These are phyloP conservation scores for Syncephalis plumigaleata DNA, from an alignment of 371 early-diverging fungal species.

Conservation along the genomic window DNA sequence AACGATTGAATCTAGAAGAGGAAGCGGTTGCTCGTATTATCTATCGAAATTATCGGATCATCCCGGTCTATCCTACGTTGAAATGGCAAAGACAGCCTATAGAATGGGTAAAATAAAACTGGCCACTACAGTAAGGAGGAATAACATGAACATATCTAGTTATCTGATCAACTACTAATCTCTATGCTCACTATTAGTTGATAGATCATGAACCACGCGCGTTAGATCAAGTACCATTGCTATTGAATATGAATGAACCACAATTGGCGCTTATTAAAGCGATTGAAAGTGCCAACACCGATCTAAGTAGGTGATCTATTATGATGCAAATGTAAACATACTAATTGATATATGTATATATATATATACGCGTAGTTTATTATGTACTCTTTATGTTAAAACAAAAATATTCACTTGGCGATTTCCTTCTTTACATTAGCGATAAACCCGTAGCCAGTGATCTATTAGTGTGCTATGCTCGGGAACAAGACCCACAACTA, in stretches of 20 bases:
- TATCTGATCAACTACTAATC: too few relatives aligned
- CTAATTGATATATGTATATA: not conserved
- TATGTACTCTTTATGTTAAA: conserved; percentile 76
- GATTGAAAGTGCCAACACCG: conserved; percentile 86
- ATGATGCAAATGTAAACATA: not conserved
- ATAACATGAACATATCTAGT: conserved; percentile 12
- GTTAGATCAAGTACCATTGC: conserved; percentile 81
- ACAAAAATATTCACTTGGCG: conserved; percentile 60
- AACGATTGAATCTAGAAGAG: conserved; percentile 67
- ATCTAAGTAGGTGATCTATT: conserved; percentile 42
- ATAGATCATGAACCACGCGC: conserved; percentile 89
- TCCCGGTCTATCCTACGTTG: conserved; percentile 66
- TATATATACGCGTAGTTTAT: conserved; percentile 38
- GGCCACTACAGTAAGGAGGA: conserved; percentile 49
- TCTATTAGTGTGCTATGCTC: conserved; percentile 67
- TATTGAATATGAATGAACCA: conserved; percentile 85
- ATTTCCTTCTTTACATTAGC: conserved; percentile 76
- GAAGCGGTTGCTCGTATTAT: conserved; percentile 63
- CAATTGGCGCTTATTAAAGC: conserved; percentile 75
- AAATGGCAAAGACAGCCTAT: conserved; percentile 86
- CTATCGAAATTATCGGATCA: conserved; percentile 46
- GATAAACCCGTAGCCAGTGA: conserved; percentile 65
- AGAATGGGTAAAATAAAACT: conserved; percentile 69
- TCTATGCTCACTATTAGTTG: too few relatives aligned
- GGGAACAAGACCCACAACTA: conserved; percentile 50